Evolutionary conservation across 108 stramenopile genomes (phyloP), one percentile per base, ranked within the genome.

Genomic region (Aurantiochytrium sp.): DNA sequence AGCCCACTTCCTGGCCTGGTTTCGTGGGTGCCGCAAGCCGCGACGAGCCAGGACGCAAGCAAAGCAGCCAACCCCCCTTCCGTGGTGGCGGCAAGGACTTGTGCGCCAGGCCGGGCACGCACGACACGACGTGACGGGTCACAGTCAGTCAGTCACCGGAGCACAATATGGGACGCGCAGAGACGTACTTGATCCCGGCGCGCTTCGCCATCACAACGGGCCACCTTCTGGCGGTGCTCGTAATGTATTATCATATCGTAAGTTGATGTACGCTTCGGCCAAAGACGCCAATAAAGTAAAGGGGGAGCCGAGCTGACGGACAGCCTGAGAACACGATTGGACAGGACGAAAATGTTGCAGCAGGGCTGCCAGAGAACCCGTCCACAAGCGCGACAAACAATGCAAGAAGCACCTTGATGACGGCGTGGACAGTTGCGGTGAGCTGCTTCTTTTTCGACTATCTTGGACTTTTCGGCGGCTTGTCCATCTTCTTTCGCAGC

Each of bases 171-270:
- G 76, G 76, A 23, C 45, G 51, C 19, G 76, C 76, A 53, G 76
- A 83, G 23, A 53, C 45, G 49, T 83, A 83, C 51, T 28, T 83
- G 76, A 83, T 83, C 12, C 76, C 76, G 45, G 76, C 49, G 12
- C 45, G 76, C 6, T 83, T 83, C 49, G 76, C 76, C 76, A 83
- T 83, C 51, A 83, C 76, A 6, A 83, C 76, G n/a, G 76, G 76
- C 19, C 76, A 83, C 23, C 49, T 83, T 6, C 51, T 83, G 10
- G 76, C 76, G 6, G 76, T 83, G 12, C 45, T 83, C n/a, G 76
- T 83, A 12, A 3, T 83, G 51, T 53, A 83, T 35, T 83, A 83
- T 23, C 76, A 83, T 35, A 47, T 83, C 23, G 76, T 83, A 53
- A 83, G 76, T 83, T 35, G 76, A 6, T 1, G 29, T n/a, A 19